These are phyloP conservation scores for Tuber brumale DNA, from an alignment of 495 filamentous ascomycete species.

Conservation along the genomic window DNA sequence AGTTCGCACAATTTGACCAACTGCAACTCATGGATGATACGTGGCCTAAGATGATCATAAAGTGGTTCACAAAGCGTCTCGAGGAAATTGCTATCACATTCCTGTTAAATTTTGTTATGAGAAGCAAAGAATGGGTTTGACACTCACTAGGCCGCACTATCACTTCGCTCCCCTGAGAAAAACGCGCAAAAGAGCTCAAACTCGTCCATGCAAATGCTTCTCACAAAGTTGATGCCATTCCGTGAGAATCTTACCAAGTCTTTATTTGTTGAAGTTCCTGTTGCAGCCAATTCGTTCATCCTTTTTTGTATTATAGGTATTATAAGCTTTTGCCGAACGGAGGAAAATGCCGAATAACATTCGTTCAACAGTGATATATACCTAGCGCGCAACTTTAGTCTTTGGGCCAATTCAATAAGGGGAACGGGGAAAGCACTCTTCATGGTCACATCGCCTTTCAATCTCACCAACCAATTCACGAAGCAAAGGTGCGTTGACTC, in stretches of 20 bases:
- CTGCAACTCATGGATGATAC: slow-evolving; percentile 63
- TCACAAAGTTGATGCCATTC: slow-evolving; percentile 62
- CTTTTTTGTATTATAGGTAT: slow-evolving; percentile 57
- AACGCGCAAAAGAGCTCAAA: slow-evolving; percentile 69
- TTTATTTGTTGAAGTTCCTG: slow-evolving; percentile 57
- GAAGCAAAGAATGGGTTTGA: not conserved
- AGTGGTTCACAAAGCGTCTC: slow-evolving; percentile 67
- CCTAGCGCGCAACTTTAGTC: slow-evolving; percentile 15
- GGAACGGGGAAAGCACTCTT: slow-evolving; percentile 31
- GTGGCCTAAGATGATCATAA: slow-evolving; percentile 64
- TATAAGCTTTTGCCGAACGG: slow-evolving; percentile 43
- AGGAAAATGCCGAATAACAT: slow-evolving; percentile 35
- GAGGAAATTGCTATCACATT: slow-evolving; percentile 49
- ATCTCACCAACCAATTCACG: slow-evolving; percentile 40
- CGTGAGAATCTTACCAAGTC: slow-evolving; percentile 64
- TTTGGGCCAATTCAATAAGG: not conserved
- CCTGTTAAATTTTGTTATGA: slow-evolving; percentile 1
- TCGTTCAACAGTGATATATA: slow-evolving; percentile 40
- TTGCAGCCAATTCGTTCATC: slow-evolving; percentile 58
- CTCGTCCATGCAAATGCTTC: slow-evolving; percentile 65
- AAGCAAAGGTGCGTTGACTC: slow-evolving; percentile 47
- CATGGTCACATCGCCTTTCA: slow-evolving; percentile 39
- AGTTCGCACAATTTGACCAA: slow-evolving; percentile 66
- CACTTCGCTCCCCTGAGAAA: slow-evolving; percentile 62
- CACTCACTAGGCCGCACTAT: slow-evolving; percentile 51